These are phyloP conservation scores for Anisodus tanguticus DNA, from an alignment of 257 asterid species.

Conservation along the genomic window DNA sequence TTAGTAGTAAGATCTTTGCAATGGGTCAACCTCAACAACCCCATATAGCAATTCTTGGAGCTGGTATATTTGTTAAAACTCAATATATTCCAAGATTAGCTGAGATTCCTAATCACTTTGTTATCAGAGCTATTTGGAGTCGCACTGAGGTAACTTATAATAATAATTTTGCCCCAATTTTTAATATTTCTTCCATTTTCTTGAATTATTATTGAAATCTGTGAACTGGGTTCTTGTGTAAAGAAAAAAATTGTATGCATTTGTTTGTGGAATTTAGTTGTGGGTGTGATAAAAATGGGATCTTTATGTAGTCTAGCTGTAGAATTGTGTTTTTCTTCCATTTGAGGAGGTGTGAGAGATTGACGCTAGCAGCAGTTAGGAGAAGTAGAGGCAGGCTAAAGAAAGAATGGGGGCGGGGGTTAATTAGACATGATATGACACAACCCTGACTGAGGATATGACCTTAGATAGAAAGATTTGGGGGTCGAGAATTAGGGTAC, in stretches of 20 bases:
- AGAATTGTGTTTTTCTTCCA: background rate
- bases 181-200: background rate
- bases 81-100: slow-evolving; percentile 88
- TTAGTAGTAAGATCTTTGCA: background rate
- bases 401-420: no score
- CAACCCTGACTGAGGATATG: no score
- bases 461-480: no score
- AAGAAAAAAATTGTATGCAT: no score
- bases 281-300: background rate
- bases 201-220: background rate
- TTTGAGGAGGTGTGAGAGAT: background rate
- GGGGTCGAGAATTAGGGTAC: no score
- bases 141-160: slow-evolving; percentile 65
- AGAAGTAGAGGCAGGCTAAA: no score
- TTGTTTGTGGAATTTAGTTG: background rate
- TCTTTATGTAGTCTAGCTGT: no score
- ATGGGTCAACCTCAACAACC: slow-evolving; percentile 60
- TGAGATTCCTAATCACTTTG: slow-evolving; percentile 68
- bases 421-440: no score
- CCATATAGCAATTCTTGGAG: slow-evolving; percentile 80
- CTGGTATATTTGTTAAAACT: slow-evolving; percentile 78
- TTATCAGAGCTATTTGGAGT: slow-evolving; percentile 84
- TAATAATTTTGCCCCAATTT: background rate
- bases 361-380: no score
- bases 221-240: background rate